phyloP scores from a whole-genome alignment of 1,284 basidiomycete species.

The Exobasidium cylindrosporum region DNA sequence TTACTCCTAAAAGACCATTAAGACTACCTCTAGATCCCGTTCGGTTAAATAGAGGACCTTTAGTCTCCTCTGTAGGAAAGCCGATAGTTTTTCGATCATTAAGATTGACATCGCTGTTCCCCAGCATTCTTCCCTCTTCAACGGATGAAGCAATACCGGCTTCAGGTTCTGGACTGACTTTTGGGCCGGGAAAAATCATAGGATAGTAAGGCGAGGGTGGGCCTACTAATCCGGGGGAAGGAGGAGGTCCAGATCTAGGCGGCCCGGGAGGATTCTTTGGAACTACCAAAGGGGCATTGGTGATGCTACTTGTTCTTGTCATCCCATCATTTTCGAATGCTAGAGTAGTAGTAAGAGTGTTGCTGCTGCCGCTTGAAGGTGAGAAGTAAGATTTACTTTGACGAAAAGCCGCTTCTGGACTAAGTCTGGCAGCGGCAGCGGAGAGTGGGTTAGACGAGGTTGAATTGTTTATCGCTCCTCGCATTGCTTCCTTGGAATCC shows the following conservation, averaged over 20 bases:
- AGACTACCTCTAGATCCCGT: neutral
- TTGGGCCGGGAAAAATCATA: neutral
- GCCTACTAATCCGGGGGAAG: slow-evolving; percentile 22
- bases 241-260: slow-evolving; percentile 17
- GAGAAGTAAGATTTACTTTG: slow-evolving; percentile 7
- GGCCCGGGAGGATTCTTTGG: slow-evolving; percentile 25
- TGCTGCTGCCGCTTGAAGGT: neutral
- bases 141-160: neutral
- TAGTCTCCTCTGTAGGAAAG: neutral
- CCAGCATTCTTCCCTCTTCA: neutral
- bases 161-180: neutral
- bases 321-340: neutral
- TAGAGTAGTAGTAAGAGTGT: neutral
- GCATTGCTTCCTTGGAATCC: too few species aligned
- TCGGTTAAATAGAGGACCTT: neutral
- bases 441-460: too few species aligned
- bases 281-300: slow-evolving; percentile 40
- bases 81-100: neutral
- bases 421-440: neutral
- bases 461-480: too few species aligned
- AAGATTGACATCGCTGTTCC: neutral
- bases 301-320: slow-evolving; percentile 31
- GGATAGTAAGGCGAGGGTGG: slow-evolving; percentile 10
- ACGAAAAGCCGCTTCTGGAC: slow-evolving; percentile 16
- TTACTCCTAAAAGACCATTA: neutral